Conservation (phyloP, 164 flowering plant genomes). For the Aristolochia fimbriata region DNA sequence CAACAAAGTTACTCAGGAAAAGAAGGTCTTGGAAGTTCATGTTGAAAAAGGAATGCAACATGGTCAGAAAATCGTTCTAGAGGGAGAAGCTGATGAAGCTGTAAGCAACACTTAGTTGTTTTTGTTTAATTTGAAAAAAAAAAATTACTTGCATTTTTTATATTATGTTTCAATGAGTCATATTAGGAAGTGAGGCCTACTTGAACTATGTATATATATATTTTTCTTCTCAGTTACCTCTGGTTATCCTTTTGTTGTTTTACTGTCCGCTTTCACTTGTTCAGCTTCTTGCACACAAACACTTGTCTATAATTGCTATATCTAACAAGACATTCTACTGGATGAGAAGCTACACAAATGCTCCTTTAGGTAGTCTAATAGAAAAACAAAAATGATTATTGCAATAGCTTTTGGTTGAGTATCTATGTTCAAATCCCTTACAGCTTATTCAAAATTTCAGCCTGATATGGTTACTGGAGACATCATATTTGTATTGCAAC, state of each 20-base stretch:
- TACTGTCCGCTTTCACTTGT: neutral
- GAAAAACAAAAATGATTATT: no score
- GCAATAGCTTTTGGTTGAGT: neutral
- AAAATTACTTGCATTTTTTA: no score
- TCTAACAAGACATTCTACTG: no score
- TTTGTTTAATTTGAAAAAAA: neutral
- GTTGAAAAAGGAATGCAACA: constrained; percentile 76
- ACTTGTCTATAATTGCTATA: neutral
- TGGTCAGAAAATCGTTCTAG: constrained; percentile 47
- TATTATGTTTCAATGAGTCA: no score
- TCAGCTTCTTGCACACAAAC: neutral
- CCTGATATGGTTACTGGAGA: constrained; percentile 51
- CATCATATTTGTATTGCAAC: constrained; percentile 43
- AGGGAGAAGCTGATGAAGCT: constrained; percentile 64
- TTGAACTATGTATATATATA: no score
- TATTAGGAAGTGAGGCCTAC: no score
- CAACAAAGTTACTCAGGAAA: constrained; percentile 47
- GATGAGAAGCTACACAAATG: no score
- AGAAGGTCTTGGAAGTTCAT: constrained; percentile 60
- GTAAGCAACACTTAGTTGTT: constrained; percentile 16
- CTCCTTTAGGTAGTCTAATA: no score
- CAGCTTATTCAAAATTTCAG: constrained; percentile 21
- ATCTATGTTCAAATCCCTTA: neutral
- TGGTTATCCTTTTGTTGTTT: neutral
- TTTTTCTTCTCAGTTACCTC: neutral